A percentile compares a stretch with the other conserved stretches of the same genome.
These are phyloP conservation scores for Aspergillus intermedius DNA, from an alignment of 2,329 filamentous ascomycete species.

Conservation along the genomic window DNA sequence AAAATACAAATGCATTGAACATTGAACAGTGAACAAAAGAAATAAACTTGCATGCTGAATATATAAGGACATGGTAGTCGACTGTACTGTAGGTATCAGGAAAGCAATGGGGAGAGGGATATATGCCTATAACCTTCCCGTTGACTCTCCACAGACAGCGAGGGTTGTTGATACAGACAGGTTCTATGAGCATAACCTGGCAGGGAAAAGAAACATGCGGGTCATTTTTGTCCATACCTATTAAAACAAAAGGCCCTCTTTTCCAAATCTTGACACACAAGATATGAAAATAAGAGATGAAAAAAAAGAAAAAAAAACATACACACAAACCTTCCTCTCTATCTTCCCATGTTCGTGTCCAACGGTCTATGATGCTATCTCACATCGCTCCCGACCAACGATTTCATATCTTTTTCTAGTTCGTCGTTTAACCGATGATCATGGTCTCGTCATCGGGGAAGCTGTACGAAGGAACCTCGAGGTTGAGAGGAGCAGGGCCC, in stretches of 20 bases:
- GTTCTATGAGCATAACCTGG: slow-evolving; percentile 10
- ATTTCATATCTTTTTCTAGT: slow-evolving; percentile 5
- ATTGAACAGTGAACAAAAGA: slow-evolving; percentile 3
- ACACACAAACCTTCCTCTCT: slow-evolving; percentile 16
- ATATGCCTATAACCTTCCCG: not conserved
- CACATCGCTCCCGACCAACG: slow-evolving; percentile 9
- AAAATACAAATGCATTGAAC: too few relatives aligned
- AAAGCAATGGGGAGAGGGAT: slow-evolving; percentile 8
- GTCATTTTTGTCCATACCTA: slow-evolving; percentile 29
- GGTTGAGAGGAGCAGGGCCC: slow-evolving; percentile 93
- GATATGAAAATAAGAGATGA: slow-evolving; percentile 24
- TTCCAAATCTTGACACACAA: slow-evolving; percentile 24
- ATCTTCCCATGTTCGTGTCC: slow-evolving; percentile 9
- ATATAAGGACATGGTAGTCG: too few relatives aligned
- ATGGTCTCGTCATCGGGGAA: slow-evolving; percentile 87
- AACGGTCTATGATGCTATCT: slow-evolving; percentile 5
- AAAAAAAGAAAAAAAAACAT: slow-evolving; percentile 8
- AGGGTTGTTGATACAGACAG: not conserved
- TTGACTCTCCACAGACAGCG: too few relatives aligned
- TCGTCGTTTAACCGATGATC: slow-evolving; percentile 73
- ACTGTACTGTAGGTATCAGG: too few relatives aligned
- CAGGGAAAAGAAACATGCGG: slow-evolving; percentile 17
- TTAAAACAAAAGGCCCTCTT: slow-evolving; percentile 32
- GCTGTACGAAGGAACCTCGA: slow-evolving; percentile 87
- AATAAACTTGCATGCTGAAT: slow-evolving; percentile 8